Evolutionary conservation across 352 stramenopile species (phyloP).

Genomic region (Lagenidium giganteum): DNA sequence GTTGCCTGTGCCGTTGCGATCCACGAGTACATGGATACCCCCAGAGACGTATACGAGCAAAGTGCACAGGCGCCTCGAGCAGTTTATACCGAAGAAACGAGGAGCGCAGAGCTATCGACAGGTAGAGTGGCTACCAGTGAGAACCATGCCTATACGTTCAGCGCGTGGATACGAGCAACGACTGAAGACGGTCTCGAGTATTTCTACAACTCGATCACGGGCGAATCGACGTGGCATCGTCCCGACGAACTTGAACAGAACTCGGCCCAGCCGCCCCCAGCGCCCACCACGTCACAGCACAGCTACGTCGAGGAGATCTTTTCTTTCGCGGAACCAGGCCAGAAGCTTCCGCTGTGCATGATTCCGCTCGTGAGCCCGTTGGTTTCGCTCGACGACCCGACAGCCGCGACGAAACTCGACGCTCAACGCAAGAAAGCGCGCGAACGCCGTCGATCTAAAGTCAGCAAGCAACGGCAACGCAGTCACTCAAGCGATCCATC

Average conservation of each 20-base stretch:
- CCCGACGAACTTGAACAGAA: constrained; percentile 2
- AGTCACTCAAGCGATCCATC: too few species aligned
- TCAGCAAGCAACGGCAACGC: too few species aligned
- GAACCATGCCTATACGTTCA: background rate
- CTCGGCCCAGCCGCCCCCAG: background rate
- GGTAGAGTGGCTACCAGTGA: too few species aligned
- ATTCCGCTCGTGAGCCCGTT: constrained; percentile 69
- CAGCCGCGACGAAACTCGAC: constrained; percentile 46
- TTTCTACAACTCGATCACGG: constrained; percentile 55
- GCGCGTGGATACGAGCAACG: constrained; percentile 33
- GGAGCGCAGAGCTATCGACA: too few species aligned
- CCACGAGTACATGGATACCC: constrained; percentile 47
- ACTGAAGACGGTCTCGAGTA: constrained; percentile 58
- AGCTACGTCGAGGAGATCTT: background rate
- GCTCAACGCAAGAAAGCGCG: constrained; percentile 32
- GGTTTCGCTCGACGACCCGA: constrained; percentile 56
- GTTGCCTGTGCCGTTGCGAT: constrained; percentile 46
- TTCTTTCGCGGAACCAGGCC: constrained; percentile 7
- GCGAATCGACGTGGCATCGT: constrained; percentile 50
- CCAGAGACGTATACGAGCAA: constrained; percentile 19
- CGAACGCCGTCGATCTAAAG: constrained; percentile 6
- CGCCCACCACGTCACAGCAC: background rate
- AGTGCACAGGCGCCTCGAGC: too few species aligned
- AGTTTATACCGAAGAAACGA: too few species aligned
- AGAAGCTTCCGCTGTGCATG: constrained; percentile 54